These are phyloP conservation scores for Ascochyta lentis DNA, from an alignment of 2,329 filamentous ascomycete genomes.

Conservation along the genomic window DNA sequence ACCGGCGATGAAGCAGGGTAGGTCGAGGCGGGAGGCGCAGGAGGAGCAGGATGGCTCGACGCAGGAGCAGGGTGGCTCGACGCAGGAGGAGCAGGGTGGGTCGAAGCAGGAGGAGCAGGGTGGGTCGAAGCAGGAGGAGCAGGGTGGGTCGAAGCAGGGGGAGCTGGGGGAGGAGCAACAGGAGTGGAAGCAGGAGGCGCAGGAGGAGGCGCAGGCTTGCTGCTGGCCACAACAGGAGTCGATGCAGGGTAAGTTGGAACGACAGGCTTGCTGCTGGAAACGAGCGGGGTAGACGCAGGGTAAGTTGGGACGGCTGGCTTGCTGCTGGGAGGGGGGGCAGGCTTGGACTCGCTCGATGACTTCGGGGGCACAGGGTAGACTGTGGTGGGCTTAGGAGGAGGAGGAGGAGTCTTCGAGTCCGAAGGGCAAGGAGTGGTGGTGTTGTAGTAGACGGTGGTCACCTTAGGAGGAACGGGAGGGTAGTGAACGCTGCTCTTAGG, in stretches of 20 bases:
- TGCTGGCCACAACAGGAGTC: conserved; percentile 5
- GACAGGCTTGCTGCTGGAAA: no score
- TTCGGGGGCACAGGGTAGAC: conserved; percentile 13
- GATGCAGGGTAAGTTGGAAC: conserved; percentile 2
- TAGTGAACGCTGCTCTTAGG: conserved; percentile 1
- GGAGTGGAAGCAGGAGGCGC: conserved; percentile 11
- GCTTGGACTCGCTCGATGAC: neutral
- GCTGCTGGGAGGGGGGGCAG: neutral
- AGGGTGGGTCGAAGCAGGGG: conserved; percentile 10
- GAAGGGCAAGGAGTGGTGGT: conserved; percentile 10
- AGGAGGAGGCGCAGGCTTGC: conserved; percentile 2
- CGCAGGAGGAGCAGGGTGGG: neutral
- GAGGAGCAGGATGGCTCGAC: no score
- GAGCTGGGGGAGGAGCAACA: conserved; percentile 8
- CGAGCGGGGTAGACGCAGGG: neutral
- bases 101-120: neutral
- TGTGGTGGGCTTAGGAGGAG: conserved; percentile 13
- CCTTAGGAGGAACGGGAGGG: conserved; percentile 6
- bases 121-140: neutral
- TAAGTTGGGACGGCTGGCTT: conserved; percentile 4
- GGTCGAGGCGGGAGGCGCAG: no score
- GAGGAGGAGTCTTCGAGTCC: conserved; percentile 12
- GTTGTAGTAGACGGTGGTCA: conserved; percentile 16
- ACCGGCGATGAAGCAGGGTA: conserved; percentile 9
- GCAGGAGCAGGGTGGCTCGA: neutral